Percentiles rank a stretch among this genome's conserved stretches.
Evolutionary conservation across 1,284 basidiomycete species (phyloP).

Genomic region (Polyporus tsugae): DNA sequence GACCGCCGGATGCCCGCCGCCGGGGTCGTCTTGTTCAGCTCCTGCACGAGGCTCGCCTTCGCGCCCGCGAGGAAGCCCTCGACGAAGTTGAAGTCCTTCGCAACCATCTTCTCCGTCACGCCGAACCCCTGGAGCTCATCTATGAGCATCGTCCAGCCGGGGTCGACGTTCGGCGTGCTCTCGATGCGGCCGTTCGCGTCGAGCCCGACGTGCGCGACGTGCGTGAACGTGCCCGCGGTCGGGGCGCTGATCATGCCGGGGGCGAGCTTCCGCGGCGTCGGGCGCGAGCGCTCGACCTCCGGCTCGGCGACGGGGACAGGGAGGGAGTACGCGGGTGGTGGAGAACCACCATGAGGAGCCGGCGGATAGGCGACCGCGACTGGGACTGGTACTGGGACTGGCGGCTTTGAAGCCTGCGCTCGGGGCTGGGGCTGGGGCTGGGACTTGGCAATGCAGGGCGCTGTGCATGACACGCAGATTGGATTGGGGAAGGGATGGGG

Average conservation of each 20-base stretch:
- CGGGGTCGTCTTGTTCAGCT: constrained; percentile 24
- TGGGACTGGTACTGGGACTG: background rate
- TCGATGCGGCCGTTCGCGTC: constrained; percentile 73
- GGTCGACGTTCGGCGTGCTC: constrained; percentile 78
- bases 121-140: constrained; percentile 71
- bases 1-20: constrained; percentile 9
- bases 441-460: constrained; percentile 19
- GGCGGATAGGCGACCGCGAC: constrained; percentile 18
- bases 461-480: background rate
- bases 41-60: constrained; percentile 36
- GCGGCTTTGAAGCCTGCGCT: constrained; percentile 8
- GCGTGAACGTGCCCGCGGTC: constrained; percentile 79
- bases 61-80: constrained; percentile 64
- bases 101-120: constrained; percentile 59
- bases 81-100: constrained; percentile 72
- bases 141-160: constrained; percentile 76
- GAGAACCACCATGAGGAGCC: constrained; percentile 19
- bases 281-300: background rate
- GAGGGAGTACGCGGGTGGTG: constrained; percentile 14
- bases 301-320: constrained; percentile 9
- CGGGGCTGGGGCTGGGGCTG: constrained; percentile 19
- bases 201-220: constrained; percentile 89
- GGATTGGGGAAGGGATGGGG: background rate
- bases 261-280: constrained; percentile 39
- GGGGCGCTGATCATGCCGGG: constrained; percentile 79